These are phyloP conservation scores for Jacaranda mimosifolia DNA, from an alignment of 257 asterid genomes.

Conservation along the genomic window DNA sequence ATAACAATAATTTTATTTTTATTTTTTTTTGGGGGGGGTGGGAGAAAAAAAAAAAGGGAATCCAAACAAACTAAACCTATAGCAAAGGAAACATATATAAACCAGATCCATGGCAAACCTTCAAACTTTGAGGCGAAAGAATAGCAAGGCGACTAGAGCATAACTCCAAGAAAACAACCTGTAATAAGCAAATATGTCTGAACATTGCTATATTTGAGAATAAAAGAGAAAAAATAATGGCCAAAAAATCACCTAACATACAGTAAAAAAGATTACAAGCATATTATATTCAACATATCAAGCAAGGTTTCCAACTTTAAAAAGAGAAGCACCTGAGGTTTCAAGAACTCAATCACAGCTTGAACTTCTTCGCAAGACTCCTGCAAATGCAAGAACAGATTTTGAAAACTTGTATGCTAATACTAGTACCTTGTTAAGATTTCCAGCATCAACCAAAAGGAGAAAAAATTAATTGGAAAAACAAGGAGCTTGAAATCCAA, in stretches of 20 bases:
- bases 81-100: conserved; percentile 18
- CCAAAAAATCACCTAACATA: background rate
- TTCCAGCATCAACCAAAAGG: background rate
- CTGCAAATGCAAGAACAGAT: conserved; percentile 49
- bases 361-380: conserved; percentile 91
- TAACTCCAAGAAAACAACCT: conserved; percentile 92
- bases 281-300: conserved; percentile 25
- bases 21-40: no score
- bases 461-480: background rate
- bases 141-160: conserved; percentile 80
- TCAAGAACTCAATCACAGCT: conserved; percentile 79
- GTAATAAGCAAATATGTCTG: conserved; percentile 30
- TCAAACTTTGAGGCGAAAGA: conserved; percentile 74
- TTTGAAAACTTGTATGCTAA: background rate
- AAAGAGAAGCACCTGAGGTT: conserved; percentile 69
- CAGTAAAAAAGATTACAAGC: conserved; percentile 24
- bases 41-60: no score
- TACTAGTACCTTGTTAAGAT: background rate
- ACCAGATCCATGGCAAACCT: conserved; percentile 54
- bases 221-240: background rate
- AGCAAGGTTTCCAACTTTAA: conserved; percentile 32
- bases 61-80: background rate
- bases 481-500: background rate
- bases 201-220: background rate
- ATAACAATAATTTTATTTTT: background rate